Evolutionary conservation across 2,329 filamentous ascomycete species (phyloP), one percentile per base, ranked within the genome.

Genomic region (Colletotrichum higginsianum): DNA sequence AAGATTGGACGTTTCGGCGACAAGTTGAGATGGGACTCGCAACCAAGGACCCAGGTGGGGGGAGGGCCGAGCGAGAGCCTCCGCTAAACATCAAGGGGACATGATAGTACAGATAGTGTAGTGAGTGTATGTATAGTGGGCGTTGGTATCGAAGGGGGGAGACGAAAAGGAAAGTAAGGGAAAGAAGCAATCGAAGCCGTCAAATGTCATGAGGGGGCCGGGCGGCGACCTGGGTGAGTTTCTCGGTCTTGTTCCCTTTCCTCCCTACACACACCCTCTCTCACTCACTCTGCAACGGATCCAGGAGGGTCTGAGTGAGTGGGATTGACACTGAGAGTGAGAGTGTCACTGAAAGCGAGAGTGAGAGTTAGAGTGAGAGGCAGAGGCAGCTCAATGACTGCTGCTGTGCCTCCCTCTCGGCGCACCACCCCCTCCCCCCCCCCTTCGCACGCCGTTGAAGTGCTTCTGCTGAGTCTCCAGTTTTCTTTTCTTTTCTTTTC

Each of bases 1-100:
- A 57, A 38, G 18, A 68, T 58, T 71, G 64, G 57, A 50, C 63
- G 52, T 71, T 71, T 71, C 68, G 57, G 57, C 42, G 11, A 61
- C 26, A 67, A 62, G 30, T 30, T 7, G 21, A 52, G 68, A 71
- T 58, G 52, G 52, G 26, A 55, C 16, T 21, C 46, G 57, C 40
- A 49, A 42, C 35, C 49, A 61, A 61, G 38, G 64, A 30, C 8
- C 1, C 8, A 30, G 57, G 67, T 44, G 12, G 12, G 21, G 9
- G n/a, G n/a, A 23, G 47, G 47, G 16, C 44, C 44, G 8, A 18
- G 30, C 30, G 12, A 21, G 38, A 26, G 46, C 60, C 67, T 49
- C 64, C 57, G 67, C 68, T 21, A 13, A 26, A n/a, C 18, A 35
- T 58, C 47, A 52, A 46, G 13, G 60, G 60, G n/a, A 61, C 26